Evolutionary conservation across 441 rosid species (phyloP), one percentile per base, ranked within the genome.

Genomic region (Euphorbia celastroides): DNA sequence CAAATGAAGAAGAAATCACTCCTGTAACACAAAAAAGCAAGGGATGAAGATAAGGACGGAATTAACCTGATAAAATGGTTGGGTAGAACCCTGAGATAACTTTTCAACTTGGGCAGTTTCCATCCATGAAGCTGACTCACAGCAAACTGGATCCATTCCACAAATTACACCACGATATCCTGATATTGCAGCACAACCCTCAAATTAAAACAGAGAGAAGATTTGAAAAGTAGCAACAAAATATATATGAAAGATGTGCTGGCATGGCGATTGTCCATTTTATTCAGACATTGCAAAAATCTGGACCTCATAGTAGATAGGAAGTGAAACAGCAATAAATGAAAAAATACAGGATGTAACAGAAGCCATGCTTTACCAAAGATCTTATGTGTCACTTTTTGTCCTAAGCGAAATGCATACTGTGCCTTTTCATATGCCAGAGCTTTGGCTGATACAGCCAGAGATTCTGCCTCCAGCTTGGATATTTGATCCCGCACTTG

Each of bases 91-190:
- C 26, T 77, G 88, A 55, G 82, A 62, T 80, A 93, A 73, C 77
- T 93, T 91, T 52, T 89, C 90, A 60, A 89, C 77, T 75, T 80
- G 82, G 13, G 96, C 99, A 74, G 77, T 67, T 73, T 91, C 96
- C 88, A 88, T 88, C 99, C 97, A 93, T 13, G 96, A 80, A 72
- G 73, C 85, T 38, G 97, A 84, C 69, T 93, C 97, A 72, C 90
- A 85, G 81, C 97, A 93, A 51, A 86, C 78, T 5, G 97, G 99
- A 83, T 93, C 95, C 97, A 91, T 91, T 61, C 99, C 99, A 65
- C 97, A 91, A 73, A 93, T 78, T 48, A 93, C 93, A 56, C 86
- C 96, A 26, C 76, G 86, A 77, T 93, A 93, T 67, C 97, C 99
- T 93, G 70, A 58, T 57, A 68, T 9, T 50, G 34, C 30, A 50